A percentile compares a stretch with the other conserved stretches of the same genome.
These are phyloP conservation scores for Aspergillus sp. DNA, from an alignment of 2,329 filamentous ascomycete species.

Conservation along the genomic window DNA sequence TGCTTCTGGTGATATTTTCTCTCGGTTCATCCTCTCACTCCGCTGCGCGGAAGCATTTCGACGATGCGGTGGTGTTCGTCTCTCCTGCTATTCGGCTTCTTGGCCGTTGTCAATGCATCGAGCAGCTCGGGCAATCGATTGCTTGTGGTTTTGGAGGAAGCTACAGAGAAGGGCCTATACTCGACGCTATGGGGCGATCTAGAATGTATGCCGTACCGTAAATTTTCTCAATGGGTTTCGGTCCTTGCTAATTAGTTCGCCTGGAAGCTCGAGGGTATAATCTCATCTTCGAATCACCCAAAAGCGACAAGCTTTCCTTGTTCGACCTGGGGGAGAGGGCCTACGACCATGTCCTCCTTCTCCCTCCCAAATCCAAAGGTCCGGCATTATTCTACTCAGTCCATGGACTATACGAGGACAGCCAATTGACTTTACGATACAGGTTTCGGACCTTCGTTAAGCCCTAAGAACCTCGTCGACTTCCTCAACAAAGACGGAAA, in stretches of 20 bases:
- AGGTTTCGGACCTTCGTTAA: slow-evolving; percentile 86
- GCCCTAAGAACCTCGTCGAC: slow-evolving; percentile 80
- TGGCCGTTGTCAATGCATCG: slow-evolving; percentile 59
- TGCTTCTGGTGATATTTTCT: slow-evolving; percentile 15
- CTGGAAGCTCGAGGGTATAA: slow-evolving; percentile 75
- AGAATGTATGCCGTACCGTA: slow-evolving; percentile 37
- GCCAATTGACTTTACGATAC: slow-evolving; percentile 26
- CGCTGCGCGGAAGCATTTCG: slow-evolving; percentile 35
- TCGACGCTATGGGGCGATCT: slow-evolving; percentile 66
- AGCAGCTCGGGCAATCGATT: slow-evolving; percentile 78
- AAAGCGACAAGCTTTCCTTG: slow-evolving; percentile 72
- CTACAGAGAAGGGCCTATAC: slow-evolving; percentile 77
- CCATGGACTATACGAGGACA: background rate
- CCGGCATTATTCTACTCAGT: slow-evolving; percentile 9
- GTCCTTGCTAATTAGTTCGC: slow-evolving; percentile 12
- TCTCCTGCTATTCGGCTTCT: slow-evolving; percentile 65
- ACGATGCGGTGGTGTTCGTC: slow-evolving; percentile 76
- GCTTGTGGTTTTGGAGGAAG: slow-evolving; percentile 82
- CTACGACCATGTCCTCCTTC: slow-evolving; percentile 87
- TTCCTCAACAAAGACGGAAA: slow-evolving; percentile 93
- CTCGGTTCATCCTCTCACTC: slow-evolving; percentile 22
- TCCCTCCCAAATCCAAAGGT: slow-evolving; percentile 91
- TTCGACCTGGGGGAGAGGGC: slow-evolving; percentile 83
- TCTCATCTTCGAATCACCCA: slow-evolving; percentile 78
- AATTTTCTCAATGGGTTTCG: background rate